Evolutionary conservation across 768 basidiomycete species (phyloP).

Genomic region (Tremella mesenterica): DNA sequence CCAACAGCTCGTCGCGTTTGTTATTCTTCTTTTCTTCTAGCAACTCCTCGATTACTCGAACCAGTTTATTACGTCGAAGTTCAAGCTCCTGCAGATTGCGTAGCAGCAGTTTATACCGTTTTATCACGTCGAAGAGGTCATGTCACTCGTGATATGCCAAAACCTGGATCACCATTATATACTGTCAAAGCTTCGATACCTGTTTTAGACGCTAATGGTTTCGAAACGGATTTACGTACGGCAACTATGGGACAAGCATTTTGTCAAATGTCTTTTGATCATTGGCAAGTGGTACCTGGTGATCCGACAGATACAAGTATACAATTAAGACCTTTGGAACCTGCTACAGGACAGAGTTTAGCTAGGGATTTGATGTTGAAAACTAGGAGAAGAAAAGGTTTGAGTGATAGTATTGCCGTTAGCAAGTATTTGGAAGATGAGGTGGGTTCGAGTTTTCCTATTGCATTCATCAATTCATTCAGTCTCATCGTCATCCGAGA

Average conservation of each 20-base stretch:
- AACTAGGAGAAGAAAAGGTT: conserved; percentile 88
- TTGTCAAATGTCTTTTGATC: conserved; percentile 93
- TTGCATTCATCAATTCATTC: too few relatives aligned
- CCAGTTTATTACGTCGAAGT: conserved; percentile 98
- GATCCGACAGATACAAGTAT: conserved; percentile 97
- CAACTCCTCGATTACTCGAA: conserved; percentile 89
- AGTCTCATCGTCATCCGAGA: too few relatives aligned
- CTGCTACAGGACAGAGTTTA: conserved; percentile 89
- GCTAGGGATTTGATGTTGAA: conserved; percentile 93
- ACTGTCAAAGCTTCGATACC: conserved; percentile 98
- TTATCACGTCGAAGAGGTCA: conserved; percentile 98
- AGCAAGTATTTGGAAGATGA: conserved; percentile 97
- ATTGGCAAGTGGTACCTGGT: conserved; percentile 98
- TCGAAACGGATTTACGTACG: conserved; percentile 94
- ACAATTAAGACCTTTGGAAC: conserved; percentile 89
- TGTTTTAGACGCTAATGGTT: conserved; percentile 96
- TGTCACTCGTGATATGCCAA: conserved; percentile 95
- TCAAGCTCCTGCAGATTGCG: conserved; percentile 97
- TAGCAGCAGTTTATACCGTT: conserved; percentile 96
- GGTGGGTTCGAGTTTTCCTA: too few relatives aligned
- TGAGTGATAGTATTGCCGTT: conserved; percentile 93
- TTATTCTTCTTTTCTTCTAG: conserved; percentile 98
- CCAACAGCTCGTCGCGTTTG: conserved; percentile 97
- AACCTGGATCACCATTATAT: conserved; percentile 94
- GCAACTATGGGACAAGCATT: conserved; percentile 99